Percentiles rank a stretch among this genome's conserved stretches.
These are phyloP conservation scores for Cantharellus cinnabarinus DNA, from an alignment of 768 basidiomycete genomes.

Conservation along the genomic window DNA sequence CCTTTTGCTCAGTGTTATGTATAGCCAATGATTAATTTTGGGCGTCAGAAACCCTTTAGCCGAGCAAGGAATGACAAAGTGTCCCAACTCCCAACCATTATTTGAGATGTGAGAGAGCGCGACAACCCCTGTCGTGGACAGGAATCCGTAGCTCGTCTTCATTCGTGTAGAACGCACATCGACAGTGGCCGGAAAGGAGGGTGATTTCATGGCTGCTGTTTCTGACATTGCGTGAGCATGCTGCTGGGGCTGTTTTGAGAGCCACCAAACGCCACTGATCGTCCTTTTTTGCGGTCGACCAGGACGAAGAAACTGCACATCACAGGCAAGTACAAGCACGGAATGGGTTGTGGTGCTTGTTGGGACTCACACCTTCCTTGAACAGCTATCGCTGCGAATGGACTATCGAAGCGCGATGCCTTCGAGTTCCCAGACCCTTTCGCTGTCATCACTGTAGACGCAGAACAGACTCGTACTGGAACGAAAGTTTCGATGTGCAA, in stretches of 20 bases:
- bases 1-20: no score
- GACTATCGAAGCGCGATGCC: conserved; percentile 82
- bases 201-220: not conserved
- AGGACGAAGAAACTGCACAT: conserved; percentile 10
- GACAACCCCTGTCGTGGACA: no score
- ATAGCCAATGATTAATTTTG: no score
- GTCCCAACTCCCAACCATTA: no score
- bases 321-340: conserved; percentile 4
- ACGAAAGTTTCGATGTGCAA: conserved; percentile 94
- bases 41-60: no score
- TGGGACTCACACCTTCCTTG: not conserved
- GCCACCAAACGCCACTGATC: not conserved
- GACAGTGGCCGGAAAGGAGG: no score
- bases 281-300: not conserved
- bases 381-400: conserved; percentile 89
- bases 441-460: conserved; percentile 94
- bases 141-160: no score
- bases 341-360: not conserved
- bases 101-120: no score
- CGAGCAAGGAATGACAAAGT: no score
- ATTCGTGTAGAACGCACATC: no score
- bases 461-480: conserved; percentile 96
- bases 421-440: conserved; percentile 95
- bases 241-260: not conserved
- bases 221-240: not conserved